Base-by-base conservation (phyloP, 1,139 yeast species). In the Hansenula anomala region DNA sequence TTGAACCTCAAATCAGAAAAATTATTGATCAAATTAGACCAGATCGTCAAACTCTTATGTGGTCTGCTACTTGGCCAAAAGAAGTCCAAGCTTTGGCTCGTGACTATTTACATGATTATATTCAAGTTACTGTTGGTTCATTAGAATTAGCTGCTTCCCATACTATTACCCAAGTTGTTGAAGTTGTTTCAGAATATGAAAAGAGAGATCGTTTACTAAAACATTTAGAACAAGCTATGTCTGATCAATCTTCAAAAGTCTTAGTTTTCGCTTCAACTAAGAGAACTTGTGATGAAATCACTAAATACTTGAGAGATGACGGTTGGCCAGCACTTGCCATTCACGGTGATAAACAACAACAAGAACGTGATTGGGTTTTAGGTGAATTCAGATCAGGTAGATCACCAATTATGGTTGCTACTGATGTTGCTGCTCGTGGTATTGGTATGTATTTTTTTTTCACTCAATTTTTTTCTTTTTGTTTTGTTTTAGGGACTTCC, bases 51-150 rank as follows among this genome's bases (percentile, higher is more conserved):
- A 92, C 98, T 45, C 77, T 92, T 61, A 87, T 92, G 97, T 92
- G 97, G 97, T 89, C 97, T 50, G 98, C 98, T 54, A 92, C 98
- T 41, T 92, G 98, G 98, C 98, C 98, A 59, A 89, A 89, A 75
- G 95, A 88, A 66, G 97, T 92, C 48, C 95, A 90, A 73, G 73
- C 80, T 53, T 76, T 92, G 61, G 94, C 97, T 51, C 76, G 83
- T 58, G 98, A 92, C 66, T 92, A 88, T 67, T 75, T 90, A 64
- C 69, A 78, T 47, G 96, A 92, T 61, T 95, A 92, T 58, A 90
- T 92, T 60, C 98, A 92, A 71, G 98, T 92, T 52, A 90, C 87
- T 55, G 71, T 92, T 64, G 98, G 98, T 63, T 92, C 97, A 45
- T 75, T 90, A 61, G 97, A 92, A 67, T 78, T 92, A 58, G 73